Evolutionary conservation across 2,329 filamentous ascomycete genomes (phyloP).

Genomic region (Ophiostoma tasmaniense): DNA sequence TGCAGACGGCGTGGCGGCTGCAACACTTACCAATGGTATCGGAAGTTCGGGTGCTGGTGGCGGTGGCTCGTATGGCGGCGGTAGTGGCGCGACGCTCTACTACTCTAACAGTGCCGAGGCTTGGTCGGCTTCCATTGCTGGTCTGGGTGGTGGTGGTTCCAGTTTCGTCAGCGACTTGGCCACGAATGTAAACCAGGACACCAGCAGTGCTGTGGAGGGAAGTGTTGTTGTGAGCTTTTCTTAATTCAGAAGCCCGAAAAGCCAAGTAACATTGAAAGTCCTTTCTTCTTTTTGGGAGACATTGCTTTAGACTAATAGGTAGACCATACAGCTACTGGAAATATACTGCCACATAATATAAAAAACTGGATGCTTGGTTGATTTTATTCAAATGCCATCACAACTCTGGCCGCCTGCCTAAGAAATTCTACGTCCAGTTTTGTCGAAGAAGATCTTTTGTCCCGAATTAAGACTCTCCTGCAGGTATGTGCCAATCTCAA

Average conservation of each 20-base stretch:
- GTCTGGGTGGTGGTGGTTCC: neutral
- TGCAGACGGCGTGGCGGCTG: neutral
- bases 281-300: no score
- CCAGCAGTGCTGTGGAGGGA: neutral
- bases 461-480: neutral
- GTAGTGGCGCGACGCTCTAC: neutral
- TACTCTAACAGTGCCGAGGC: rapidly evolving
- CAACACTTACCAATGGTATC: neutral
- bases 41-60: neutral
- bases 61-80: neutral
- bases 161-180: neutral
- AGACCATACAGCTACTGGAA: neutral
- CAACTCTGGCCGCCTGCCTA: neutral
- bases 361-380: no score
- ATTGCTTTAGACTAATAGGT: neutral
- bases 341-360: neutral
- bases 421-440: neutral
- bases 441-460: neutral
- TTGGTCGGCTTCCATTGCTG: neutral
- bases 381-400: no score
- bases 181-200: neutral
- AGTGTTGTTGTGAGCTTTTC: neutral
- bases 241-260: neutral
- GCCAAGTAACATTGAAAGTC: neutral
- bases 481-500: neutral